Evolutionary conservation across 2,329 filamentous ascomycete genomes (phyloP).

Genomic region (Stemphylium beticola): DNA sequence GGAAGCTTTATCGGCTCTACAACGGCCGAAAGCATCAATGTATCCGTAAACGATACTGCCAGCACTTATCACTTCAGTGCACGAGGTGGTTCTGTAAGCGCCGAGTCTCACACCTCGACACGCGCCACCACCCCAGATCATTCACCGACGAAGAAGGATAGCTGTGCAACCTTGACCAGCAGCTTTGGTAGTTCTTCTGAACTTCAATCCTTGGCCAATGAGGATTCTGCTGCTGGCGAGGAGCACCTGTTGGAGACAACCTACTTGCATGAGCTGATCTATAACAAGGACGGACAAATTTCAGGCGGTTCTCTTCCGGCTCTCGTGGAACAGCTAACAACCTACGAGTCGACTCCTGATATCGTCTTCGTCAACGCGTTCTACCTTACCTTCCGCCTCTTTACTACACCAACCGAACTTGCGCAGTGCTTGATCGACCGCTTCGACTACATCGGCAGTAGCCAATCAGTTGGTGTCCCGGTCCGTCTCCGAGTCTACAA

Average conservation of each 20-base stretch:
- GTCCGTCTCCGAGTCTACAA: constrained; percentile 94
- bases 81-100: constrained; percentile 80
- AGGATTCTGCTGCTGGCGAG: constrained; percentile 81
- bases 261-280: constrained; percentile 86
- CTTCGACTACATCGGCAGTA: constrained; percentile 88
- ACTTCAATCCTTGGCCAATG: constrained; percentile 68
- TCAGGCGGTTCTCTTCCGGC: constrained; percentile 89
- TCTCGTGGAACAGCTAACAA: constrained; percentile 91
- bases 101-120: constrained; percentile 82
- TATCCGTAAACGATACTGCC: constrained; percentile 77
- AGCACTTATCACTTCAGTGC: constrained; percentile 76
- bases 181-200: constrained; percentile 70
- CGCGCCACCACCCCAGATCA: constrained; percentile 85
- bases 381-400: constrained; percentile 93
- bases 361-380: constrained; percentile 92
- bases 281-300: constrained; percentile 95
- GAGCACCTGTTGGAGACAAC: constrained; percentile 88
- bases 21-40: constrained; percentile 68
- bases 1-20: constrained; percentile 35
- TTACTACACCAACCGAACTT: constrained; percentile 80
- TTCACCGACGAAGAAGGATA: constrained; percentile 59
- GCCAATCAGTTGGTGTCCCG: constrained; percentile 74
- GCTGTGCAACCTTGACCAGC: constrained; percentile 63
- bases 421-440: constrained; percentile 85
- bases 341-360: constrained; percentile 90